phyloP scores from a whole-genome alignment of 2,329 filamentous ascomycete genomes.

The Colletotrichum liaoningense region DNA sequence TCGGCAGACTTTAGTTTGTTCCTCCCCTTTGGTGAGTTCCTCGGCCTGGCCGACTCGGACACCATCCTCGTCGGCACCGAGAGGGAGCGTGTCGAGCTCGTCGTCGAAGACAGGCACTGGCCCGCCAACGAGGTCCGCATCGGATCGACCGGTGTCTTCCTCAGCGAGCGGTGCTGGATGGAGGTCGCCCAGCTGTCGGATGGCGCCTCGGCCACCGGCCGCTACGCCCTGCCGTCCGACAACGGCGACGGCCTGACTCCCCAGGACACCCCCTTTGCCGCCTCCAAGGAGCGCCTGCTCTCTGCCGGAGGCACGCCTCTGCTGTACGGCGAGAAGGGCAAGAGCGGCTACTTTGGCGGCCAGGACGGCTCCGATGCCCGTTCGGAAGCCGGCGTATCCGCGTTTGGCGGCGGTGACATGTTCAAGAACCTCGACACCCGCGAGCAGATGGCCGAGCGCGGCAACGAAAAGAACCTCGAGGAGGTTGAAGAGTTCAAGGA shows the following conservation, averaged over 20 bases:
- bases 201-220: conserved; percentile 62
- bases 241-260: conserved; percentile 72
- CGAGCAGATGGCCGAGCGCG: conserved; percentile 94
- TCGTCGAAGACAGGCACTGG: conserved; percentile 95
- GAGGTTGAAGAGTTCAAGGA: conserved; percentile 89
- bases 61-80: conserved; percentile 91
- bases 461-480: conserved; percentile 88
- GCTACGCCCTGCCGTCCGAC: conserved; percentile 68
- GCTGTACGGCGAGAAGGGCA: conserved; percentile 80
- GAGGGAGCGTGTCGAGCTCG: conserved; percentile 87
- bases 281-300: conserved; percentile 70
- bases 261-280: conserved; percentile 70
- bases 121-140: conserved; percentile 90
- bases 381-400: conserved; percentile 93
- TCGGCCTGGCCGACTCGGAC: conserved; percentile 87
- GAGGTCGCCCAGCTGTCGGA: conserved; percentile 84
- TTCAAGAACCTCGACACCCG: conserved; percentile 96
- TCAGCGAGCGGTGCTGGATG: conserved; percentile 96
- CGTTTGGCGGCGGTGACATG: conserved; percentile 93
- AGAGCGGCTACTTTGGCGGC: conserved; percentile 82
- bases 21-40: conserved; percentile 93
- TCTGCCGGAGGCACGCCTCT: conserved; percentile 65
- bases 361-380: conserved; percentile 83
- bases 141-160: conserved; percentile 92
- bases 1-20: conserved; percentile 97